These are phyloP conservation scores for Moniliella sp. DNA, from an alignment of 1,284 basidiomycete genomes.

Conservation along the genomic window DNA sequence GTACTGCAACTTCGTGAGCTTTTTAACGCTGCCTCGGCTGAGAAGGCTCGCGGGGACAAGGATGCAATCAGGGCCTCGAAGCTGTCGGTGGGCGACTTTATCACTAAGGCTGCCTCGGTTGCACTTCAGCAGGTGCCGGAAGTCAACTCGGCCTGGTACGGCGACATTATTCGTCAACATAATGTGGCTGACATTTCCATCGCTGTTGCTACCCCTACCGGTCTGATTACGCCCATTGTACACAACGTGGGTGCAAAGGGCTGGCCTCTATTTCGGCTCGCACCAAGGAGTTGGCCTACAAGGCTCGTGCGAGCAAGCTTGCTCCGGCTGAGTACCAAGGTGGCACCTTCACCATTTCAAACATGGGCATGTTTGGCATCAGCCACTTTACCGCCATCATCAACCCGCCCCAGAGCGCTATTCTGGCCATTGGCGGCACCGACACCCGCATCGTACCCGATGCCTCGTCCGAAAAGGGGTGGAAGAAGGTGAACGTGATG, in stretches of 20 bases:
- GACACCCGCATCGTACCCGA: conserved; percentile 63
- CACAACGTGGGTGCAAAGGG: conserved; percentile 80
- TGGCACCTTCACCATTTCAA: conserved; percentile 94
- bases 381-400: conserved; percentile 95
- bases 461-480: too few relatives aligned
- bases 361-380: conserved; percentile 86
- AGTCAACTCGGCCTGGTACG: conserved; percentile 90
- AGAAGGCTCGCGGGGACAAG: conserved; percentile 15
- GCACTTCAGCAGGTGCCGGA: too few relatives aligned
- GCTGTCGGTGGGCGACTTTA: conserved; percentile 92
- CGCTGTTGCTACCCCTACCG: conserved; percentile 83
- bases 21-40: conserved; percentile 51
- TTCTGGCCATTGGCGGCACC: conserved; percentile 83
- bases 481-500: conserved; percentile 52
- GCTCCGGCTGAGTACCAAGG: conserved; percentile 88
- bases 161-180: conserved; percentile 85
- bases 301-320: conserved; percentile 87
- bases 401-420: conserved; percentile 93
- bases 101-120: conserved; percentile 93
- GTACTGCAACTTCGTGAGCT: conserved; percentile 77
- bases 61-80: conserved; percentile 49
- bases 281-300: conserved; percentile 73
- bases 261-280: conserved; percentile 75
- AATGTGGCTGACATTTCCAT: conserved; percentile 90
- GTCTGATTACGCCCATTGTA: conserved; percentile 91